Conservation (phyloP, 345 rosid genomes). For the Mercurialis annua region DNA sequence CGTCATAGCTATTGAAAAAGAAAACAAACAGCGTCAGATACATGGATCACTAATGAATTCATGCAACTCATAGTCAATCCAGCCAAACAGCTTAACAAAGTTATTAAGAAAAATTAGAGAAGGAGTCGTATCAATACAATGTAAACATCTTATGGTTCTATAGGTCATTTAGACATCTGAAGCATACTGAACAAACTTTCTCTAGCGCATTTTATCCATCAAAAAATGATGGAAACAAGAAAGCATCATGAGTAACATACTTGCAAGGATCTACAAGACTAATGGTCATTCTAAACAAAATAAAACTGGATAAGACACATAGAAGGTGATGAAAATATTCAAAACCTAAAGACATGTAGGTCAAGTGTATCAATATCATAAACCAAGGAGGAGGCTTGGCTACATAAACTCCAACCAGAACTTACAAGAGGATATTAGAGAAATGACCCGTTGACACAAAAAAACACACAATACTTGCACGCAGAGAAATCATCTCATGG, state of each 20-base stretch:
- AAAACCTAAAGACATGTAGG: background rate
- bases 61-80: background rate
- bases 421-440: background rate
- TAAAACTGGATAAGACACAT: background rate
- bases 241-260: background rate
- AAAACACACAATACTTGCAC: background rate
- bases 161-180: background rate
- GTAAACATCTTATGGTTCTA: background rate
- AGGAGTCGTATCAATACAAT: background rate
- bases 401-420: background rate
- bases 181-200: background rate
- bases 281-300: background rate
- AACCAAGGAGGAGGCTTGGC: background rate
- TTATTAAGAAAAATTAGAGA: background rate
- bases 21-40: background rate
- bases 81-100: background rate
- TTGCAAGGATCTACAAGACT: background rate
- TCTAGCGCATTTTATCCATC: background rate
- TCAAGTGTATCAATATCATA: background rate
- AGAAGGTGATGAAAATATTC: background rate
- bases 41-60: background rate
- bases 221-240: background rate
- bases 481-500: background rate
- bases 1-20: constrained; percentile 51
- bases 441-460: background rate